These are phyloP conservation scores for Salix udensis DNA, from an alignment of 345 rosid species.

Conservation along the genomic window DNA sequence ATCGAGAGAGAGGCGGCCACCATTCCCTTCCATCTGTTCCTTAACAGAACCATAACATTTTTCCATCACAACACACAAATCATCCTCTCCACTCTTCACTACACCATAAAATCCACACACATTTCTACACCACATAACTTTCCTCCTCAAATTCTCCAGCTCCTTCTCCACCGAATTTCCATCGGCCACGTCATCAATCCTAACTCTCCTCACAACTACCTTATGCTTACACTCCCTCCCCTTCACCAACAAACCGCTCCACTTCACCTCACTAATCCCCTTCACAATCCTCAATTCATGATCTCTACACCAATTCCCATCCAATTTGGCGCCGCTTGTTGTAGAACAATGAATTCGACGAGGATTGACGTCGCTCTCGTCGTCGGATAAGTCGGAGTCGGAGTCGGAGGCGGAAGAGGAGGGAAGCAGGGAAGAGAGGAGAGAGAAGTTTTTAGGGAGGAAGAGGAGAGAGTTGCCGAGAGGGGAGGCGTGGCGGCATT, in stretches of 20 bases:
- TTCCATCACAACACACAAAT: slow-evolving; percentile 70
- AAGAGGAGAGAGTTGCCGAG: slow-evolving; percentile 8
- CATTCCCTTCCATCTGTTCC: slow-evolving; percentile 81
- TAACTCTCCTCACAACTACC: slow-evolving; percentile 73
- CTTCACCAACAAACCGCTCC: slow-evolving; percentile 1
- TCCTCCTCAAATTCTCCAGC: slow-evolving; percentile 67
- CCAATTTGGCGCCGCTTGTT: background rate
- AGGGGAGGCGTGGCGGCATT: slow-evolving; percentile 8
- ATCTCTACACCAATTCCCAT: background rate
- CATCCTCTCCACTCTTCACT: slow-evolving; percentile 53
- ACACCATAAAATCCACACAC: slow-evolving; percentile 90
- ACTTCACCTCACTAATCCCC: background rate
- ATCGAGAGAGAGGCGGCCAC: slow-evolving; percentile 92
- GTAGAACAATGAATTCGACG: background rate
- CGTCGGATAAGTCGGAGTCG: background rate
- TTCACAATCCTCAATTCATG: slow-evolving; percentile 3
- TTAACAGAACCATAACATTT: slow-evolving; percentile 80
- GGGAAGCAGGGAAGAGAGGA: background rate
- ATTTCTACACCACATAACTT: slow-evolving; percentile 92
- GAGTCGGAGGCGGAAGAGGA: background rate
- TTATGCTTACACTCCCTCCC: slow-evolving; percentile 34
- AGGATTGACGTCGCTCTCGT: background rate
- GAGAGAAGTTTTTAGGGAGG: slow-evolving; percentile 6
- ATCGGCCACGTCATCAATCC: slow-evolving; percentile 63
- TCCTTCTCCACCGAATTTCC: slow-evolving; percentile 70